Evolutionary conservation across 2,329 filamentous ascomycete species (phyloP), one percentile per base, ranked within the genome.

Genomic region (Dactylellina leptospora): DNA sequence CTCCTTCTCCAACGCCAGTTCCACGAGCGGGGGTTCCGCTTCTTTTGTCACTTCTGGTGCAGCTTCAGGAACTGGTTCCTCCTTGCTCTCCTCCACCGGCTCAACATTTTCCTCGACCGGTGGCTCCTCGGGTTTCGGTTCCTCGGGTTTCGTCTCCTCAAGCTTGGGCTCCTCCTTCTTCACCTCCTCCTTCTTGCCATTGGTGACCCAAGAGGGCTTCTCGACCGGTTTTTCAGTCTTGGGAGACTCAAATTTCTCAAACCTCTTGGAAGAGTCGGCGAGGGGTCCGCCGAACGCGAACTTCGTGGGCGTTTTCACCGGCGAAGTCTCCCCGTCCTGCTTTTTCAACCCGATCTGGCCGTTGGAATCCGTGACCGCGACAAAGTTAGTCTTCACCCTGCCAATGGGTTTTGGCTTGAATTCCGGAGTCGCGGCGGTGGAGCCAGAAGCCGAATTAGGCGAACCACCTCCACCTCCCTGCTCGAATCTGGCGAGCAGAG

Each of bases 401-500:
- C 69, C 60, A 25, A 75, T 68, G 11, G 75, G 75, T 38, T 71
- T 77, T 6, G 76, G 75, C 4, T 64, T 72, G 56, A 75, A 75
- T 38, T 76, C 75, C n/a, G 74, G 74, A 47, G 66, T 71, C 25
- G 60, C 45, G 16, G 62, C 45, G 10, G 74, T 60, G 40, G 61
- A 59, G 16, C 50, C 50, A n/a, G 55, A 25, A 18, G 40, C 20
- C 33, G 45, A 36, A 25, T 42, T 54, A n/a, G 75, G 63, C 40
- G 74, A 69, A 22, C 36, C 38, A 11, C 64, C 74, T 50, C 74
- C 71, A 11, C 64, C 74, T 50, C 74, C 71, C 63, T 73, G 69
- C 47, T 77, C 76, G 40, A 77, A 77, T 69, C 75, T 76, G 47
- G 76, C 76, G 13, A 74, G 74, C 6, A 77, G 63, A 45, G 66